A percentile compares a stretch with the other conserved stretches of the same genome.
These are phyloP conservation scores for Teunomyces stri DNA, from an alignment of 805 yeast genomes.

Conservation along the genomic window DNA sequence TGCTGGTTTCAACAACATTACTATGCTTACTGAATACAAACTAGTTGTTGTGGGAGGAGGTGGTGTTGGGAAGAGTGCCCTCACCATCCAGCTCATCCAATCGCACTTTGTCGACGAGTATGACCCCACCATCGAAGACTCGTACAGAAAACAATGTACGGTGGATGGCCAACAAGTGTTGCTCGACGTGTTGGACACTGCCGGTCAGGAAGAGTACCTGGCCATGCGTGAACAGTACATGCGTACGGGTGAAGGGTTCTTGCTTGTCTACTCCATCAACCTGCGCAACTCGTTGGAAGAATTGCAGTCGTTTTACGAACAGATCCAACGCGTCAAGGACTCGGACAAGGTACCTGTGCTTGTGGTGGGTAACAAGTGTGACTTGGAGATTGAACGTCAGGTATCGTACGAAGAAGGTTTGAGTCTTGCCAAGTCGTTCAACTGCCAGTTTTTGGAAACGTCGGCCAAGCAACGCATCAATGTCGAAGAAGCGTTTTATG, in stretches of 20 bases:
- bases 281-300: constrained; percentile 84
- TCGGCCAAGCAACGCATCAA: constrained; percentile 89
- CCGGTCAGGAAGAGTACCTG: constrained; percentile 96
- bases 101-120: constrained; percentile 95
- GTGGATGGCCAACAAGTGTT: constrained; percentile 66
- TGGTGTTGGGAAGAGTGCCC: constrained; percentile 96
- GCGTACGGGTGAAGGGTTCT: constrained; percentile 94
- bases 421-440: constrained; percentile 60
- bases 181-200: constrained; percentile 90
- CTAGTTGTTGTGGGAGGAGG: constrained; percentile 98
- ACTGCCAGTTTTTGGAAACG: constrained; percentile 82
- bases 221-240: constrained; percentile 86
- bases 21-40: constrained; percentile 71
- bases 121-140: constrained; percentile 96
- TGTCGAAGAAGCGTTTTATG: constrained; percentile 81
- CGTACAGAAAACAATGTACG: constrained; percentile 82
- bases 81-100: constrained; percentile 92
- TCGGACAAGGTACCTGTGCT: constrained; percentile 70
- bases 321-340: constrained; percentile 75
- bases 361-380: constrained; percentile 79
- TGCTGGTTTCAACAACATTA: constrained; percentile 1
- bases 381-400: constrained; percentile 72
- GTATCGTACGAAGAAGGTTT: constrained; percentile 66
- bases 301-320: constrained; percentile 73
- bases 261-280: constrained; percentile 85